phyloP scores from a whole-genome alignment of 2,329 filamentous ascomycete species.

The Clonostachys rosea region DNA sequence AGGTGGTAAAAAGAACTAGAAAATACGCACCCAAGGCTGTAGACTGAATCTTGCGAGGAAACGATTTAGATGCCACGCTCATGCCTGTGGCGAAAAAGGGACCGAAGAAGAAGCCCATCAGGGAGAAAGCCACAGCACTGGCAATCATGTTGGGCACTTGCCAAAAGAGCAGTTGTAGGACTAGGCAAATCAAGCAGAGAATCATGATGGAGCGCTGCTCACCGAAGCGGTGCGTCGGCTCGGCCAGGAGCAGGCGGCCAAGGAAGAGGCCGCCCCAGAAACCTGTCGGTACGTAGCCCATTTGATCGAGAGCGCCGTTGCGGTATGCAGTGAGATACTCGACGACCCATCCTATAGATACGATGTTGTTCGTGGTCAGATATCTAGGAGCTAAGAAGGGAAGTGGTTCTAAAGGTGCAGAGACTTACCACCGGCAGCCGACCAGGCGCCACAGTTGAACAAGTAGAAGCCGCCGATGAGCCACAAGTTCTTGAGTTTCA shows the following conservation, averaged over 20 bases:
- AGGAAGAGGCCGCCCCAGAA: conserved; percentile 3
- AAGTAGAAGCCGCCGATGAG: conserved; percentile 5
- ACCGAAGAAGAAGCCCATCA: conserved; percentile 3
- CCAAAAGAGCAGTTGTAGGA: conserved; percentile 3
- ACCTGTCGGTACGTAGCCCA: conserved; percentile 4
- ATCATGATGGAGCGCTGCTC: conserved; percentile 1
- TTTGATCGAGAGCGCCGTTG: not conserved
- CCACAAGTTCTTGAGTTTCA: conserved; percentile 4
- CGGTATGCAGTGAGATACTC: conserved; percentile 4
- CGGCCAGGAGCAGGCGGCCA: conserved; percentile 1
- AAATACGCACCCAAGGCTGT: conserved; percentile 1
- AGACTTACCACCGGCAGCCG: conserved; percentile 4
- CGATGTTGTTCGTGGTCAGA: conserved; percentile 1
- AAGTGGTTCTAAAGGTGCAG: not conserved
- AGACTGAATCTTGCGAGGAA: conserved; percentile 3
- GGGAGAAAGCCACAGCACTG: not conserved
- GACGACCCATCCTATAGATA: conserved; percentile 4
- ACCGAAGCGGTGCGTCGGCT: conserved; percentile 2
- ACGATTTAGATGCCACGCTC: conserved; percentile 1
- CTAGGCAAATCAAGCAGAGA: not conserved
- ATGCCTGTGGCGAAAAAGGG: conserved; percentile 2
- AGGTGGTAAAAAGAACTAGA: not conserved
- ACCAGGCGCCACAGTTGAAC: conserved; percentile 5
- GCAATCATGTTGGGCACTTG: conserved; percentile 2
- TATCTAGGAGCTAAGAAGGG: not conserved